phyloP scores from a whole-genome alignment of 2,329 filamentous ascomycete species.

The Fusarium sublunatum region DNA sequence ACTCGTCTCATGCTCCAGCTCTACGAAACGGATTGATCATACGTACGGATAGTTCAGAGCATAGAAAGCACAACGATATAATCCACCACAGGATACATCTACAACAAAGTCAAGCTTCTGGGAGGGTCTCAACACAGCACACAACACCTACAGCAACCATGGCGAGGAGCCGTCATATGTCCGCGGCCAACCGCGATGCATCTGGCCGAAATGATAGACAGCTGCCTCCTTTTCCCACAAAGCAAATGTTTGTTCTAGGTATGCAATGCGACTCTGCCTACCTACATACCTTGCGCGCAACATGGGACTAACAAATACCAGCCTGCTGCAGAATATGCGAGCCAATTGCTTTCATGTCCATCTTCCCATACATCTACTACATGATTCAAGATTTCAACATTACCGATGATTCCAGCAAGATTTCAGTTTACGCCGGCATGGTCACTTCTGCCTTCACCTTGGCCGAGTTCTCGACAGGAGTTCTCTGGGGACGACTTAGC shows the following conservation, averaged over 20 bases:
- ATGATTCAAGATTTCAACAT: conserved; percentile 95
- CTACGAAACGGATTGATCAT: conserved; percentile 15
- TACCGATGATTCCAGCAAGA: conserved; percentile 79
- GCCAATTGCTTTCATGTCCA: conserved; percentile 99
- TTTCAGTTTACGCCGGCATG: conserved; percentile 93
- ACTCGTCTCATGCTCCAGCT: conserved; percentile 21
- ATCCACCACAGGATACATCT: conserved; percentile 5
- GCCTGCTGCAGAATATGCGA: conserved; percentile 96
- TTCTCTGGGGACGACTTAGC: conserved; percentile 93
- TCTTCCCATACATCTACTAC: conserved; percentile 98
- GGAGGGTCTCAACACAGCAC: conserved; percentile 27
- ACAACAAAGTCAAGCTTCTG: conserved; percentile 9
- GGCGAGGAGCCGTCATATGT: conserved; percentile 46
- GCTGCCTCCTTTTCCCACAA: conserved; percentile 52
- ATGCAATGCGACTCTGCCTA: conserved; percentile 37
- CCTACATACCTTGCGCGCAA: neutral
- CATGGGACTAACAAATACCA: conserved; percentile 51
- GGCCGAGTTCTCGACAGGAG: conserved; percentile 91
- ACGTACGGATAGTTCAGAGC: conserved; percentile 17
- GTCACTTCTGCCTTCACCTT: conserved; percentile 97
- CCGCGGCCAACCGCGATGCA: conserved; percentile 40
- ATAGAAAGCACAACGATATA: neutral
- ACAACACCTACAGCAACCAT: conserved; percentile 35
- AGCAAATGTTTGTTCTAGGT: conserved; percentile 66
- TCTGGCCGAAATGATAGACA: conserved; percentile 39